These are phyloP conservation scores for Sphaerosporella brunnea DNA, from an alignment of 495 filamentous ascomycete genomes.

Conservation along the genomic window DNA sequence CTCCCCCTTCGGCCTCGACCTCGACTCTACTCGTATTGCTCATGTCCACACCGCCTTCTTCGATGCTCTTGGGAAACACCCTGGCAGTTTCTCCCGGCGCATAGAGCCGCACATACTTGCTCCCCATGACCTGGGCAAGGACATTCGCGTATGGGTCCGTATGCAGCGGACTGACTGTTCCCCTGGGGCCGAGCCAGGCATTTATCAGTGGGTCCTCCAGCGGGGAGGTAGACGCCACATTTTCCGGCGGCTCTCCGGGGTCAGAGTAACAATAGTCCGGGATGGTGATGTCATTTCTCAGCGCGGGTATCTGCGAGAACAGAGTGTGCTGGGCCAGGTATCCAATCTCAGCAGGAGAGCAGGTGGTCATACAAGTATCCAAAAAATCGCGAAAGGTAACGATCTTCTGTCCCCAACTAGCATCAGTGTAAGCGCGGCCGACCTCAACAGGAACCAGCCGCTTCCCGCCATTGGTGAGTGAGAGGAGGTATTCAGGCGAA, in stretches of 20 bases:
- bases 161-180: conserved; percentile 81
- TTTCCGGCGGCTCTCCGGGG: conserved; percentile 34
- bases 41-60: conserved; percentile 66
- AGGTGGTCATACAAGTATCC: conserved; percentile 12
- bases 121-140: conserved; percentile 72
- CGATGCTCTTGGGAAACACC: conserved; percentile 48
- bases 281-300: conserved; percentile 57
- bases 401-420: conserved; percentile 70
- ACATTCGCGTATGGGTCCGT: conserved; percentile 92
- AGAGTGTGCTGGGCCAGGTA: conserved; percentile 90
- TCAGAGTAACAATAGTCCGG: conserved; percentile 74
- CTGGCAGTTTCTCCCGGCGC: conserved; percentile 40
- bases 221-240: conserved; percentile 10
- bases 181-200: conserved; percentile 79
- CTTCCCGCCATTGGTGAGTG: conserved; percentile 55
- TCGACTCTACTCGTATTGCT: conserved; percentile 46
- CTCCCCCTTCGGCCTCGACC: conserved; percentile 6
- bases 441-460: conserved; percentile 77
- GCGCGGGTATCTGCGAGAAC: conserved; percentile 59
- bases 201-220: conserved; percentile 46
- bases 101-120: conserved; percentile 82
- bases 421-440: conserved; percentile 76
- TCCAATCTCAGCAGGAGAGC: conserved; percentile 27
- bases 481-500: conserved; percentile 53
- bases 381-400: conserved; percentile 62